Percentiles rank a stretch among this genome's conserved stretches.
Evolutionary conservation across 2,329 filamentous ascomycete species (phyloP).

Genomic region (Colletotrichum graminicola): DNA sequence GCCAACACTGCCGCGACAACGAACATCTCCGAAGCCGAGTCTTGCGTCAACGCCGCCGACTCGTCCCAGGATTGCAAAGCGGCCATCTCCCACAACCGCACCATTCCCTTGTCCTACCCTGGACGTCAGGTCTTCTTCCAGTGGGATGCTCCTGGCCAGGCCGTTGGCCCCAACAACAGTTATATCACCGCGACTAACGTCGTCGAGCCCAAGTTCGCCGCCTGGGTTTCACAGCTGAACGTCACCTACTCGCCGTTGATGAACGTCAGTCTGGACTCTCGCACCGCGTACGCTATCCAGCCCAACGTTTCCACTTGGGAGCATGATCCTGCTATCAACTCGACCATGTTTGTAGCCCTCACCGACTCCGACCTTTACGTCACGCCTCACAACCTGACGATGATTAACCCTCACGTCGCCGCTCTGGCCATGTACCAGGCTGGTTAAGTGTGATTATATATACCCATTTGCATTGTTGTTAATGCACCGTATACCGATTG

Average conservation of each 20-base stretch:
- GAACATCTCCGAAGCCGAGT: constrained; percentile 58
- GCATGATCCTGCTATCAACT: constrained; percentile 78
- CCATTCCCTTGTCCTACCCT: constrained; percentile 78
- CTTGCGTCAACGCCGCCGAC: constrained; percentile 69
- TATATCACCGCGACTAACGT: constrained; percentile 77
- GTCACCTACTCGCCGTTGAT: constrained; percentile 75
- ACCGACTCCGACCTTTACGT: constrained; percentile 77
- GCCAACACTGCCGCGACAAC: constrained; percentile 66
- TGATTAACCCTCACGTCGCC: constrained; percentile 81
- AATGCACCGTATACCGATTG: not conserved
- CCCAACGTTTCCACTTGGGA: constrained; percentile 76
- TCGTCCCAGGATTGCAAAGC: constrained; percentile 70
- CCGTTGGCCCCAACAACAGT: constrained; percentile 84
- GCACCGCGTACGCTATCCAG: constrained; percentile 77
- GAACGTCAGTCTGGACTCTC: constrained; percentile 60
- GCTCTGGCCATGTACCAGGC: constrained; percentile 83
- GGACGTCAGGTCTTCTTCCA: constrained; percentile 77
- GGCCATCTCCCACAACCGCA: constrained; percentile 76
- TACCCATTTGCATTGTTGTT: not conserved
- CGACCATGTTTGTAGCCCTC: constrained; percentile 82
- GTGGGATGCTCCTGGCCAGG: constrained; percentile 78
- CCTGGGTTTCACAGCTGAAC: constrained; percentile 84
- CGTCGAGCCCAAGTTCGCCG: constrained; percentile 72
- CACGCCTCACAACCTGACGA: constrained; percentile 81
- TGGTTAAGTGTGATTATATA: constrained; percentile 63